Base-by-base conservation (phyloP, 805 yeast genomes). In the Zygotorulaspora sp. region DNA sequence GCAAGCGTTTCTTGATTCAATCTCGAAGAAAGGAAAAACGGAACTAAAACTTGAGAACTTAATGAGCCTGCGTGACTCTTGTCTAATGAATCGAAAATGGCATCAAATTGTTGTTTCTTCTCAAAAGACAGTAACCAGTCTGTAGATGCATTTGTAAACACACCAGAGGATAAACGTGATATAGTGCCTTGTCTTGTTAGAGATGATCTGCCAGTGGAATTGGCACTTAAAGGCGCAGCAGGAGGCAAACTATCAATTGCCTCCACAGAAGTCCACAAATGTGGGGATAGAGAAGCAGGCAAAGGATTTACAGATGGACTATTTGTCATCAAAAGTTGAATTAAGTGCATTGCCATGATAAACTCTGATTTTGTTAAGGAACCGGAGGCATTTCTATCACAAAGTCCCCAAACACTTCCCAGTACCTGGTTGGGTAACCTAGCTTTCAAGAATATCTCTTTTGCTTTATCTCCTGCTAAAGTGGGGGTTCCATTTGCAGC, bases 291-390 rank as follows among this genome's bases (percentile, higher is more conserved):
- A 1, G 58, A 28, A 5, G 62, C 45, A 6, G 85, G 80, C 52
- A 87, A 66, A 34, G 77, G 75, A 34, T 71, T 72, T 49, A 87
- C 63, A 3, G 76, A 50, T 26, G 87, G 84, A 52, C 77, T 75
- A 53, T 87, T 68, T 21, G 82, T 66, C 49, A 87, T 80, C 7
- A 53, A 41, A 19, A 60, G 40, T 61, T 90, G 97, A 47, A 92
- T 86, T 57, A 92, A 71, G 62, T 85, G 95, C 98, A 92, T 90
- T 6, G 97, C 97, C 52, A 90, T 75, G 30, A 86, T 76, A 52
- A 92, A 92, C 57, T 86, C 89, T 11, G 79, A 72, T 55, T 79
- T 75, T 40, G 75, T 71, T 51, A 92, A 74, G 39, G 75, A 69
- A 4, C 98, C 98, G 1, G 74, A 63, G 49, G 79, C 79, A 37